A percentile compares a stretch with the other conserved stretches of the same genome.
Evolutionary conservation across 2,329 filamentous ascomycete species (phyloP).

Genomic region (Emergomyces pasteurianus): DNA sequence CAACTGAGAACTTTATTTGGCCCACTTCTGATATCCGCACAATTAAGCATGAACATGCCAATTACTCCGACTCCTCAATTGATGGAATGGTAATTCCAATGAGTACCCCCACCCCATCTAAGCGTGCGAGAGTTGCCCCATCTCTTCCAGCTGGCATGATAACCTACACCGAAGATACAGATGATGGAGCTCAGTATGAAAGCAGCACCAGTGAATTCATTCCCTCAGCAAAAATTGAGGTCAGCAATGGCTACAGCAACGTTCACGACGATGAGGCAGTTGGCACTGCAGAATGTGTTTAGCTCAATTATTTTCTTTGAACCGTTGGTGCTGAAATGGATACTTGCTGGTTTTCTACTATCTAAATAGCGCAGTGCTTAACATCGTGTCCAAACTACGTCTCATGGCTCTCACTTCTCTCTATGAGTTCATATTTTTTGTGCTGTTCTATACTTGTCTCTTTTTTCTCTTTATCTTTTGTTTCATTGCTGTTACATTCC

Average conservation of each 20-base stretch:
- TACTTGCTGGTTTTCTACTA: not conserved
- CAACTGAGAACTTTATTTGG: not conserved
- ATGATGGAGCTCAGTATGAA: slow-evolving; percentile 8
- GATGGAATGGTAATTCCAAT: not conserved
- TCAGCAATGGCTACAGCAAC: not conserved
- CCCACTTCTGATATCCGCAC: not conserved
- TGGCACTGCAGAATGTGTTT: not conserved
- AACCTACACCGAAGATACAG: slow-evolving; percentile 10
- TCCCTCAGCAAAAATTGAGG: not conserved
- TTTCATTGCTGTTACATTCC: too few species aligned
- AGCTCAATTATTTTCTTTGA: not conserved
- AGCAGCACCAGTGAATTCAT: slow-evolving; percentile 8
- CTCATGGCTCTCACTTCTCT: not conserved
- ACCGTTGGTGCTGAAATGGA: not conserved
- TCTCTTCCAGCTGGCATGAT: slow-evolving; percentile 12
- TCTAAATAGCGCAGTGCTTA: not conserved
- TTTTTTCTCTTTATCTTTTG: too few species aligned
- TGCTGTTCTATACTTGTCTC: too few species aligned
- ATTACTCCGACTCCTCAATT: slow-evolving; percentile 3
- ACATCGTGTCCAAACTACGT: not conserved
- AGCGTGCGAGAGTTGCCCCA: slow-evolving; percentile 14
- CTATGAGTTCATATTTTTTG: too few species aligned
- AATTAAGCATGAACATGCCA: slow-evolving; percentile 10
- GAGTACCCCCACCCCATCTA: slow-evolving; percentile 8
- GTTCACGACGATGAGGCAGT: not conserved